Conservation (phyloP, 257 asterid genomes). For the Solanum pimpinellifolium region DNA sequence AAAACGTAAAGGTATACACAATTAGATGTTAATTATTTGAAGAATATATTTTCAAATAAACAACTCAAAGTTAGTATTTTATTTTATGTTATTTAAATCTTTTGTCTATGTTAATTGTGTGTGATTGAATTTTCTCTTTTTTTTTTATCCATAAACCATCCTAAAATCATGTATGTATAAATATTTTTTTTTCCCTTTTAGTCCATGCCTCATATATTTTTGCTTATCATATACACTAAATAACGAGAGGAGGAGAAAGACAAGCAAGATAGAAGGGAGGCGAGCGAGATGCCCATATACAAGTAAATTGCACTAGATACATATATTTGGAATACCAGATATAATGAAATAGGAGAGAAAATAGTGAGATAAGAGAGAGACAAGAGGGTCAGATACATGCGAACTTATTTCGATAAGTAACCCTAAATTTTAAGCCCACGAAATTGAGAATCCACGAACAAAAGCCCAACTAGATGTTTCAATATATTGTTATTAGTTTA, state of each 20-base stretch:
- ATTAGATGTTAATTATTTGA: background rate
- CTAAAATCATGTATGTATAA: background rate
- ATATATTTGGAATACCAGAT: background rate
- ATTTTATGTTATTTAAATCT: background rate
- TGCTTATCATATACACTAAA: too few relatives aligned
- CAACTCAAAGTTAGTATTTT: background rate
- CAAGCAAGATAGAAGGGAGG: too few relatives aligned
- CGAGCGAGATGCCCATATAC: too few relatives aligned
- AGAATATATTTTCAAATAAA: background rate
- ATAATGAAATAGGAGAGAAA: too few relatives aligned
- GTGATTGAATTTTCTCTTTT: background rate
- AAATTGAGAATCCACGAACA: background rate
- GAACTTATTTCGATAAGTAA: too few relatives aligned
- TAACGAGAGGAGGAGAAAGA: too few relatives aligned
- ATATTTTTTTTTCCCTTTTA: too few relatives aligned
- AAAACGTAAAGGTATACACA: background rate
- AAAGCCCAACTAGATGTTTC: background rate
- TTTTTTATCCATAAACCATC: background rate
- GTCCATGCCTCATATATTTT: too few relatives aligned
- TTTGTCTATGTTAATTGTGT: background rate
- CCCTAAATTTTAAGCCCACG: background rate
- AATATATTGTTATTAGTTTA: background rate
- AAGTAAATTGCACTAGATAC: background rate
- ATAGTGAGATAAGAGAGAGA: background rate
- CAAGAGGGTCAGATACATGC: background rate